Conservation (phyloP, 2,329 filamentous ascomycete genomes). For the Aspergillus oerlinghausenensis region DNA sequence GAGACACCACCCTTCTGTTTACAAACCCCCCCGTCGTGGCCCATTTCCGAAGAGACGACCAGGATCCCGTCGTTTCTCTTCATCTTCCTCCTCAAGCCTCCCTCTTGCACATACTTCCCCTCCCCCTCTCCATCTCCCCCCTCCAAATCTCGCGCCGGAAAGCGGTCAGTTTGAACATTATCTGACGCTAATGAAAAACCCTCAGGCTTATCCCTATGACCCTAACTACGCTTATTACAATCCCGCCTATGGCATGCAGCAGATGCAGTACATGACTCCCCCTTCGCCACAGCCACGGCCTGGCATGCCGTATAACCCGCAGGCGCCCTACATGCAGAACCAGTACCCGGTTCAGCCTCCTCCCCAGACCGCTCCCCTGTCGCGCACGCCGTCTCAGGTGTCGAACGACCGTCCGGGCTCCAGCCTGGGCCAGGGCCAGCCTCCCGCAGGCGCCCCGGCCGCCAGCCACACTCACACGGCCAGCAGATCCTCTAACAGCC, state of each 20-base stretch:
- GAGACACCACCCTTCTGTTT: constrained; percentile 43
- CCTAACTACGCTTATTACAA: constrained; percentile 43
- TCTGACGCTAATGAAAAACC: constrained; percentile 59
- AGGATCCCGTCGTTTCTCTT: constrained; percentile 23
- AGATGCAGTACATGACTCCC: constrained; percentile 39
- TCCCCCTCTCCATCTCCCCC: constrained; percentile 21
- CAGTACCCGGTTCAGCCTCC: constrained; percentile 48
- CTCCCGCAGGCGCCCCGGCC: constrained; percentile 47
- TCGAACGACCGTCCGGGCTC: constrained; percentile 63
- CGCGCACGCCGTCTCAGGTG: constrained; percentile 74
- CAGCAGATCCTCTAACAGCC: constrained; percentile 53
- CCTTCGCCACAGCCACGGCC: constrained; percentile 45
- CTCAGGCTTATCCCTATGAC: constrained; percentile 59
- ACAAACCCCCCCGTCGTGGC: constrained; percentile 28
- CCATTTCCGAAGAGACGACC: constrained; percentile 31
- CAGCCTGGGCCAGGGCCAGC: constrained; percentile 55
- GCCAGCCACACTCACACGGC: constrained; percentile 45
- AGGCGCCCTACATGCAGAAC: constrained; percentile 46
- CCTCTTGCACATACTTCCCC: constrained; percentile 12
- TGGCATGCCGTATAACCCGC: constrained; percentile 47
- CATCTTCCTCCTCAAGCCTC: constrained; percentile 20
- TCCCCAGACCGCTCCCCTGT: constrained; percentile 66
- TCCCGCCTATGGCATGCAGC: constrained; percentile 36
- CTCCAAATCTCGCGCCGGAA: constrained; percentile 63
- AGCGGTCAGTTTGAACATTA: constrained; percentile 66